Evolutionary conservation across 2,329 filamentous ascomycete species (phyloP).

Genomic region (Aspergillus neotritici): DNA sequence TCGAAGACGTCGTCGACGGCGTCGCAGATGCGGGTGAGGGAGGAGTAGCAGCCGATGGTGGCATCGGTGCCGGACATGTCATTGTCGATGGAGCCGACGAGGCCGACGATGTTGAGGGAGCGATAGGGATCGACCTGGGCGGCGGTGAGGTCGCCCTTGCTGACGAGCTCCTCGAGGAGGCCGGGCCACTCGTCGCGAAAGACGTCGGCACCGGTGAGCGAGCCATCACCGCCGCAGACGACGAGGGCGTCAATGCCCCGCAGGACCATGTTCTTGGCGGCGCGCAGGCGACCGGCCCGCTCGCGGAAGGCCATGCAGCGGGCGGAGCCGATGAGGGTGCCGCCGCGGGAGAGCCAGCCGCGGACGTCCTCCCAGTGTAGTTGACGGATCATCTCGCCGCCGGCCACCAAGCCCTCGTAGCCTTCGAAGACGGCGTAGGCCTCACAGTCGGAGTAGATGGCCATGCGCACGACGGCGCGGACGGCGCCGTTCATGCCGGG

Average conservation of each 20-base stretch:
- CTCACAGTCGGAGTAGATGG: conserved; percentile 76
- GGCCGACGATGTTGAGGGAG: conserved; percentile 89
- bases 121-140: conserved; percentile 70
- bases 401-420: conserved; percentile 89
- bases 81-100: conserved; percentile 97
- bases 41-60: conserved; percentile 95
- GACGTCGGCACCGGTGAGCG: conserved; percentile 87
- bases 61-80: conserved; percentile 96
- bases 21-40: conserved; percentile 86
- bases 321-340: conserved; percentile 92
- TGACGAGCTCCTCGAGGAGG: conserved; percentile 76
- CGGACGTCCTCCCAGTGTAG: conserved; percentile 92
- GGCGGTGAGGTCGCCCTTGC: conserved; percentile 62
- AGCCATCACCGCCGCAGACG: conserved; percentile 95
- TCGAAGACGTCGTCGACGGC: conserved; percentile 91
- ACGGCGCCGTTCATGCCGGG: conserved; percentile 93
- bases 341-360: conserved; percentile 88
- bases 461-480: conserved; percentile 83
- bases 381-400: conserved; percentile 78
- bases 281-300: conserved; percentile 72
- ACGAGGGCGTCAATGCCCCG: conserved; percentile 93
- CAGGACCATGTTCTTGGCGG: conserved; percentile 89
- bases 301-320: conserved; percentile 90
- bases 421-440: conserved; percentile 83
- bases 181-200: conserved; percentile 91